These are phyloP conservation scores for Fagus sylvatica DNA, from an alignment of 306 rosid species.

Conservation along the genomic window DNA sequence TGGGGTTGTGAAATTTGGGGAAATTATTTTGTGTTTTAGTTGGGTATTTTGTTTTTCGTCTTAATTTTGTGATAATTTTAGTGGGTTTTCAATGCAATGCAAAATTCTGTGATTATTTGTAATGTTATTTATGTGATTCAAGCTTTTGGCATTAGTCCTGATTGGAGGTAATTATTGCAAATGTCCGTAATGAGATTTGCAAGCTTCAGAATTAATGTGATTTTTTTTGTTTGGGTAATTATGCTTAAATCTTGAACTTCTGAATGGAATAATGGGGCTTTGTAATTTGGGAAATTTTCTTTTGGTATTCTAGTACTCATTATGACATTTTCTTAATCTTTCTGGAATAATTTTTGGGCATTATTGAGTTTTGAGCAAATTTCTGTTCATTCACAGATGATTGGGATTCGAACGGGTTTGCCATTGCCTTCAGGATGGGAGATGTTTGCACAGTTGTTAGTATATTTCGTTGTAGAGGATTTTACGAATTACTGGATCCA, in stretches of 20 bases:
- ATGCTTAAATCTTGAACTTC: background rate
- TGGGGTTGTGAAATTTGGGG: background rate
- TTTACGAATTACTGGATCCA: constrained; percentile 78
- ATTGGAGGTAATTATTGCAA: background rate
- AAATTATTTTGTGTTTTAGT: background rate
- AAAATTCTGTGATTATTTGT: background rate
- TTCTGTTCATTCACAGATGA: constrained; percentile 38
- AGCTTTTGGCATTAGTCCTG: background rate
- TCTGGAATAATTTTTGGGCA: background rate
- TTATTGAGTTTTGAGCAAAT: background rate
- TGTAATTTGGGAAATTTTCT: background rate
- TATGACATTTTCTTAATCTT: background rate
- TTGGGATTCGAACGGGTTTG: constrained; percentile 70
- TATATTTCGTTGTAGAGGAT: constrained; percentile 74
- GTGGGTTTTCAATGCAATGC: background rate
- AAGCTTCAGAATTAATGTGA: background rate
- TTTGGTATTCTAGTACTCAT: background rate
- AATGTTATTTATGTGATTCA: constrained; percentile 11
- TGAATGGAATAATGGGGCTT: background rate
- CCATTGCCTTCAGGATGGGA: constrained; percentile 86
- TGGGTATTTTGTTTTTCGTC: background rate
- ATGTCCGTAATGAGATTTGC: background rate
- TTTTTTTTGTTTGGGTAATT: background rate
- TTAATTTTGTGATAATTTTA: background rate
- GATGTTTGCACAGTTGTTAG: constrained; percentile 54